Evolutionary conservation across 495 filamentous ascomycete species (phyloP).

Genomic region (Darksidea phi): DNA sequence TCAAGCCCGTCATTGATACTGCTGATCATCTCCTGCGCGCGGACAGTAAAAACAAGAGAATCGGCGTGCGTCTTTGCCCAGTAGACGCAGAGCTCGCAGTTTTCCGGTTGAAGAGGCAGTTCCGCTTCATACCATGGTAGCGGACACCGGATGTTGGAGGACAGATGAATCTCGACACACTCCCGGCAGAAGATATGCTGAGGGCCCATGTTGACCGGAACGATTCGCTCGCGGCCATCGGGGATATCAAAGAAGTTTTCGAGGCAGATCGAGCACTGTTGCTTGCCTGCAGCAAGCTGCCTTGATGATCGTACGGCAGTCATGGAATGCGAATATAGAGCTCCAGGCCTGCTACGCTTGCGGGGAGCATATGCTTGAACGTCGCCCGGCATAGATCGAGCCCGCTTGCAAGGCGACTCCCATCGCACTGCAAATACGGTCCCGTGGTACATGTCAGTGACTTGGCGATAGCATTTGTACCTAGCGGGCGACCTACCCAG

Average conservation of each 20-base stretch:
- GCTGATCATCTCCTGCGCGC: constrained; percentile 8
- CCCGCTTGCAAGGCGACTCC: background rate
- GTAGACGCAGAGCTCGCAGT: constrained; percentile 13
- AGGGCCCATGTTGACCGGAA: background rate
- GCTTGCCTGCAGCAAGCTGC: background rate
- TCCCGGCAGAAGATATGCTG: constrained; percentile 9
- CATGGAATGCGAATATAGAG: constrained; percentile 4
- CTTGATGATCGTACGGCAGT: background rate
- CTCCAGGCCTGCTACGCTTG: background rate
- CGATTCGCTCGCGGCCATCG: background rate
- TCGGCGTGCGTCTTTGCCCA: background rate
- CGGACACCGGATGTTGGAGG: background rate
- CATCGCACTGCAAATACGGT: too few species aligned
- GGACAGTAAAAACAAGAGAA: constrained; percentile 12
- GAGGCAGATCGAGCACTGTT: constrained; percentile 11
- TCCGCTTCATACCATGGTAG: background rate
- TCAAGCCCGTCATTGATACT: constrained; percentile 8
- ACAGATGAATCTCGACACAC: constrained; percentile 8
- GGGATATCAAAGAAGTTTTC: constrained; percentile 17
- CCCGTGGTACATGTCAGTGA: too few species aligned
- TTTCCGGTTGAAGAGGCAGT: constrained; percentile 1
- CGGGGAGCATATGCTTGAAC: background rate
- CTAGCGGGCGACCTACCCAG: too few species aligned
- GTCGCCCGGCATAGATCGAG: background rate
- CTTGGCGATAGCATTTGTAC: too few species aligned